These are phyloP conservation scores for Quercus gilva DNA, from an alignment of 306 rosid genomes.

Conservation along the genomic window DNA sequence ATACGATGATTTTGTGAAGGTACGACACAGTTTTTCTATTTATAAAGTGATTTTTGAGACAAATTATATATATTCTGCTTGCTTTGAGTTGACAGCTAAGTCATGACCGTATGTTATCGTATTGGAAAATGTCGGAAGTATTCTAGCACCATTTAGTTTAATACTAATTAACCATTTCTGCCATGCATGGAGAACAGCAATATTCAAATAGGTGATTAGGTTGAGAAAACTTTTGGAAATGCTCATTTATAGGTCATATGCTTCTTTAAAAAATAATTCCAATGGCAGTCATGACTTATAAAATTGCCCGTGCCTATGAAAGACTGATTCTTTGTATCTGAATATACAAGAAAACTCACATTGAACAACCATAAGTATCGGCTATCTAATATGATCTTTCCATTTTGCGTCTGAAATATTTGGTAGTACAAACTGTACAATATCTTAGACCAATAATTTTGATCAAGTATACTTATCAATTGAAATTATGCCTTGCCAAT, in stretches of 20 bases:
- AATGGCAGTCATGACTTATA: background rate
- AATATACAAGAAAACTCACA: background rate
- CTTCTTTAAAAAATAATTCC: too few relatives aligned
- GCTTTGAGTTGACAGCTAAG: background rate
- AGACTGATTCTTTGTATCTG: background rate
- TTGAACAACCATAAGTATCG: background rate
- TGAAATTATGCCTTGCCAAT: background rate
- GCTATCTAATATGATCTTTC: background rate
- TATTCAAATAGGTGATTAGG: too few relatives aligned
- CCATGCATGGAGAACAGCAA: too few relatives aligned
- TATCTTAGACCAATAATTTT: background rate
- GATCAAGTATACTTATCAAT: too few relatives aligned
- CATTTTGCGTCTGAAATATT: background rate
- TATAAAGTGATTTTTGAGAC: background rate
- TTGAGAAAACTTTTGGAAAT: too few relatives aligned
- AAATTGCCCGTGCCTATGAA: background rate
- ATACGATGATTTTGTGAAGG: constrained; percentile 73
- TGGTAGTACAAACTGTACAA: background rate
- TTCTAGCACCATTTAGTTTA: background rate
- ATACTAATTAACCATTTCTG: background rate
- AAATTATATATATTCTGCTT: background rate
- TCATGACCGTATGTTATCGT: background rate
- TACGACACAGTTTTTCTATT: constrained; percentile 26
- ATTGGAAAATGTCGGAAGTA: background rate
- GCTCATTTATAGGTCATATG: too few relatives aligned